phyloP scores from a whole-genome alignment of 2,329 filamentous ascomycete species.

The Trichoderma endophyticum region DNA sequence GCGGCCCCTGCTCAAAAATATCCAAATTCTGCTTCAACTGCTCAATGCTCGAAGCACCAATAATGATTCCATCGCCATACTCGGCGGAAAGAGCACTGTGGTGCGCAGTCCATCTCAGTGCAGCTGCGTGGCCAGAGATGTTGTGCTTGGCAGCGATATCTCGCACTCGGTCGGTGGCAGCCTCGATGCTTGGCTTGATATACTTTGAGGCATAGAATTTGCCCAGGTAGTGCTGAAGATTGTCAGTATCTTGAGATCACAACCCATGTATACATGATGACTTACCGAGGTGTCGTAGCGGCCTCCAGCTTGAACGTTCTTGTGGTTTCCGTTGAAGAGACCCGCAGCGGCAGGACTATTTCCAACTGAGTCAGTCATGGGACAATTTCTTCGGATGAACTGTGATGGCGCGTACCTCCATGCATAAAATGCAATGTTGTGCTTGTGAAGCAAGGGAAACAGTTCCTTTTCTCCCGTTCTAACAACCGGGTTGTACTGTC shows the following conservation, averaged over 20 bases:
- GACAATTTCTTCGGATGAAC: fast-evolving
- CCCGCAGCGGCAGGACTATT: constrained; percentile 4
- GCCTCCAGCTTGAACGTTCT: not conserved
- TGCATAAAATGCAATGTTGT: constrained; percentile 43
- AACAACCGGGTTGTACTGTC: constrained; percentile 32
- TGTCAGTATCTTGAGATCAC: not conserved
- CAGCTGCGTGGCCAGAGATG: constrained; percentile 51
- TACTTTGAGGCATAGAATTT: not conserved
- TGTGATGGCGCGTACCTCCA: constrained; percentile 30
- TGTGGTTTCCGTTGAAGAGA: constrained; percentile 9
- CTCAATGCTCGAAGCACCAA: constrained; percentile 47
- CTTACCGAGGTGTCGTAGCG: constrained; percentile 9
- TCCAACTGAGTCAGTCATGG: not conserved
- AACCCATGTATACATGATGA: not conserved
- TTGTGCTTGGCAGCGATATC: not conserved
- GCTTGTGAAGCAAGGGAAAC: constrained; percentile 40
- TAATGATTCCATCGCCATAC: constrained; percentile 46
- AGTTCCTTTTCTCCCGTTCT: constrained; percentile 41
- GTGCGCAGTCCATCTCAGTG: constrained; percentile 56
- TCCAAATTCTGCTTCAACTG: constrained; percentile 51
- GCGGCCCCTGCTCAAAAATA: constrained; percentile 56
- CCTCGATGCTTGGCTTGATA: constrained; percentile 3
- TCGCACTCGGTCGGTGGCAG: not conserved
- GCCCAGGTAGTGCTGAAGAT: not conserved
- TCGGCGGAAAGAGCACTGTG: constrained; percentile 53